These are phyloP conservation scores for Aureobasidium sp. DNA, from an alignment of 2,329 filamentous ascomycete genomes.

Conservation along the genomic window DNA sequence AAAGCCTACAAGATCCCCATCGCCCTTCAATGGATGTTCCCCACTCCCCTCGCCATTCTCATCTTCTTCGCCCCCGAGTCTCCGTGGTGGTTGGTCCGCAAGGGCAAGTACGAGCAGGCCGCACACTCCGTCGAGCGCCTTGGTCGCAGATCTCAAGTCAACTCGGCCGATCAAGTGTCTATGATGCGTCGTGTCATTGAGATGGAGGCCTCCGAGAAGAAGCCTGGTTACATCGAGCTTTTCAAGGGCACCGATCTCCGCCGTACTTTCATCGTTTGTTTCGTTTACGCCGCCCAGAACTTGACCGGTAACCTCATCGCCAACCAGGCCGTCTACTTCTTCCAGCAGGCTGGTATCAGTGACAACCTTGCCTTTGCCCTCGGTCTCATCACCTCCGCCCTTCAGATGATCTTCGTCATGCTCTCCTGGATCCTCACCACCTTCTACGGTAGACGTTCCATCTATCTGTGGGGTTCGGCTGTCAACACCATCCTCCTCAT, in stretches of 20 bases:
- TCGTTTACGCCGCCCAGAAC: constrained; percentile 52
- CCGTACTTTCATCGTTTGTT: constrained; percentile 48
- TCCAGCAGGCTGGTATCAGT: constrained; percentile 51
- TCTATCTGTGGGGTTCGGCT: constrained; percentile 53
- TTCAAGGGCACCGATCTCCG: constrained; percentile 48
- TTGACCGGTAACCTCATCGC: constrained; percentile 56
- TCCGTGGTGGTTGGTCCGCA: constrained; percentile 48
- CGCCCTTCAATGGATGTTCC: constrained; percentile 52
- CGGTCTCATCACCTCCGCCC: constrained; percentile 55
- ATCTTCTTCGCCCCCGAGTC: constrained; percentile 44
- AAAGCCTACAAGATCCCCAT: constrained; percentile 46
- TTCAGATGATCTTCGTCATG: constrained; percentile 56
- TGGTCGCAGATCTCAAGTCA: constrained; percentile 45
- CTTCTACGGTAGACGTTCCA: constrained; percentile 54
- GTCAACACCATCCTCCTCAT: constrained; percentile 48
- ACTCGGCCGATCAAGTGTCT: constrained; percentile 40
- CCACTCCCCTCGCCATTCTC: constrained; percentile 46
- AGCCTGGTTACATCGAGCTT: constrained; percentile 43
- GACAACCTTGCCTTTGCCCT: constrained; percentile 50
- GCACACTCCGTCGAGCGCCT: constrained; percentile 42
- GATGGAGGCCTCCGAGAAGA: constrained; percentile 45
- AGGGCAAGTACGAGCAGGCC: constrained; percentile 38
- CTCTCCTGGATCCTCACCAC: constrained; percentile 59
- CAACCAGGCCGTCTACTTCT: constrained; percentile 56
- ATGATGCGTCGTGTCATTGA: constrained; percentile 53